phyloP scores from a whole-genome alignment of 2,329 filamentous ascomycete genomes.

The Alternaria sp. region DNA sequence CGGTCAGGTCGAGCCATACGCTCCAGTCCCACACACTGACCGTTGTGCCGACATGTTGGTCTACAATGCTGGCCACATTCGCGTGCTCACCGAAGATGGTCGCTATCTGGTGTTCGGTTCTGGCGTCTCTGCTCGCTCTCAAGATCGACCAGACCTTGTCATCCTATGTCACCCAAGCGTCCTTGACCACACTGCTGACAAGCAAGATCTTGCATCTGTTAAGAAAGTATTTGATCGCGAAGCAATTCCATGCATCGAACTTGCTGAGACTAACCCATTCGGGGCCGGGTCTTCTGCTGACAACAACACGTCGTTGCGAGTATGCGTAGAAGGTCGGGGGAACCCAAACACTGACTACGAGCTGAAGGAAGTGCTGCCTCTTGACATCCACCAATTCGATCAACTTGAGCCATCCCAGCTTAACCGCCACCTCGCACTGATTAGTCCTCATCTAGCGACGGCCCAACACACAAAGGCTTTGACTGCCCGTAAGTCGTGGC shows the following conservation, averaged over 20 bases:
- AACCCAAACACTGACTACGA: constrained; percentile 32
- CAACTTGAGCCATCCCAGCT: constrained; percentile 47
- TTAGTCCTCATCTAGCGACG: constrained; percentile 36
- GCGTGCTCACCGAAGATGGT: constrained; percentile 37
- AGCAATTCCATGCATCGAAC: constrained; percentile 42
- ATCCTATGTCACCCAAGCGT: constrained; percentile 42
- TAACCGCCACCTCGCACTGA: constrained; percentile 49
- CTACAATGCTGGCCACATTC: constrained; percentile 15
- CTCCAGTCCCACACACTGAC: constrained; percentile 41
- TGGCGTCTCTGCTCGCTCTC: constrained; percentile 11
- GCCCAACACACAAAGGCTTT: constrained; percentile 4
- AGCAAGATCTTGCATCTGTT: constrained; percentile 31
- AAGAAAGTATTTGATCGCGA: constrained; percentile 35
- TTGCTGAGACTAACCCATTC: constrained; percentile 41
- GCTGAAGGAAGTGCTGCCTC: constrained; percentile 42
- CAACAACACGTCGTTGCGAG: constrained; percentile 34
- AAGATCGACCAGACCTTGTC: constrained; percentile 39
- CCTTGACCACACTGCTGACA: constrained; percentile 19
- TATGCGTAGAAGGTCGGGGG: constrained; percentile 44
- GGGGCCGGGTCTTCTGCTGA: constrained; percentile 31
- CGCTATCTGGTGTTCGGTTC: constrained; percentile 33
- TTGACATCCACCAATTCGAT: constrained; percentile 45
- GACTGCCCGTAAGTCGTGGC: constrained; percentile 10
- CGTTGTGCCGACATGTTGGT: constrained; percentile 35
- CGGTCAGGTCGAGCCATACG: constrained; percentile 44